Conservation (phyloP, 202 grass and related monocot genomes). For the Musa balbisiana region DNA sequence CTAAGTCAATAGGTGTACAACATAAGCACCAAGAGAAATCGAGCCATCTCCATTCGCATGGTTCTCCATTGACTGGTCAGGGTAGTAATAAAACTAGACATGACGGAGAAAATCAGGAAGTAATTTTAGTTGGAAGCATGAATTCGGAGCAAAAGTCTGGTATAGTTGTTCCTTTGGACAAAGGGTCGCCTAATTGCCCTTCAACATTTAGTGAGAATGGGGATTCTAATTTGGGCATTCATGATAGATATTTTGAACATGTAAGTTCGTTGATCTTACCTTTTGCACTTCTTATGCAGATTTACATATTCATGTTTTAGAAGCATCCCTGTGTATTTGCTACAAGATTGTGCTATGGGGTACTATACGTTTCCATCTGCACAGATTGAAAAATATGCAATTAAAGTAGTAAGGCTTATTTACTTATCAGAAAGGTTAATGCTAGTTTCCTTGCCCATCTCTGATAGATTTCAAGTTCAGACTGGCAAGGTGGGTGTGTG, state of each 20-base stretch:
- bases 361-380: too few relatives aligned
- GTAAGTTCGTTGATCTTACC: neutral
- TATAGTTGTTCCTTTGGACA: neutral
- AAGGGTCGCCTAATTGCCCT: neutral
- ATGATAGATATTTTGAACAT: neutral
- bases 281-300: neutral
- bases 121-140: neutral
- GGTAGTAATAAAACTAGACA: neutral
- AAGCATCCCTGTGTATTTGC: neutral
- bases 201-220: neutral
- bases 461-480: neutral
- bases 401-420: too few relatives aligned
- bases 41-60: neutral
- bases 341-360: too few relatives aligned
- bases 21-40: neutral
- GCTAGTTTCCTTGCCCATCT: neutral
- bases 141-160: neutral
- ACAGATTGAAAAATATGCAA: too few relatives aligned
- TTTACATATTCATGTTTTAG: neutral
- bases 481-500: neutral
- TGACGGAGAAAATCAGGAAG: neutral
- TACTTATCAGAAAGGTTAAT: neutral
- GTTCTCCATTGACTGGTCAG: neutral
- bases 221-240: neutral
- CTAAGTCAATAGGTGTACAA: neutral